These are phyloP conservation scores for Xerocomus spinulosus DNA, from an alignment of 768 basidiomycete species.

Conservation along the genomic window DNA sequence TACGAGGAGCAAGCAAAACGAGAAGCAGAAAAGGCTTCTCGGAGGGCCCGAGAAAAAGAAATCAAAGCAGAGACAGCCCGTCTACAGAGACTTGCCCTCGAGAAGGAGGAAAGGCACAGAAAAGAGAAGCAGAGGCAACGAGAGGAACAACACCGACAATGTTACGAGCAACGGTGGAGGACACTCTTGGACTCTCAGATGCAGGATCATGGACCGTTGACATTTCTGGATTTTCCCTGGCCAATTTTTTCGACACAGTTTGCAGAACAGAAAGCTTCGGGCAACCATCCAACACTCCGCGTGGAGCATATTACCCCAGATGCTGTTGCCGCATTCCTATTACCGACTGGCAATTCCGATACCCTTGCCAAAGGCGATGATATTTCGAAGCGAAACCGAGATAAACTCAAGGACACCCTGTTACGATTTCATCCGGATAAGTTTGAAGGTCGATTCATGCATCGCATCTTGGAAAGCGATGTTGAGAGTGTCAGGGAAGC, in stretches of 20 bases:
- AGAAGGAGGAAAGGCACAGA: constrained; percentile 47
- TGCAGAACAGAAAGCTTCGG: constrained; percentile 14
- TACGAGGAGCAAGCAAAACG: constrained; percentile 56
- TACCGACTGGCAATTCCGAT: constrained; percentile 27
- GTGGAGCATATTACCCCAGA: constrained; percentile 52
- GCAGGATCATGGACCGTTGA: constrained; percentile 30
- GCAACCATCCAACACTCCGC: constrained; percentile 13
- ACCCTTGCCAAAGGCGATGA: constrained; percentile 17
- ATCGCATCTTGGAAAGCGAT: constrained; percentile 44
- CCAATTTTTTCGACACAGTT: constrained; percentile 43
- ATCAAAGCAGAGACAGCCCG: constrained; percentile 49
- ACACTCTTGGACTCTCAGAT: constrained; percentile 35
- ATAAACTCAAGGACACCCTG: constrained; percentile 62
- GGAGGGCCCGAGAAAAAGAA: constrained; percentile 50
- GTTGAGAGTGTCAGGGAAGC: constrained; percentile 50
- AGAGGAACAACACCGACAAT: constrained; percentile 43
- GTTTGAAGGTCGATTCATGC: constrained; percentile 70
- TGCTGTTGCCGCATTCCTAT: constrained; percentile 54
- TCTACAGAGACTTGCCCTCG: constrained; percentile 47
- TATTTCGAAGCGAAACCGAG: constrained; percentile 46
- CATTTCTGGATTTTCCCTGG: constrained; percentile 69
- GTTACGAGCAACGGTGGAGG: constrained; percentile 59
- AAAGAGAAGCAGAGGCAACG: constrained; percentile 43
- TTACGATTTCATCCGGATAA: constrained; percentile 80
- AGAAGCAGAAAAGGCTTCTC: constrained; percentile 50